Conservation (phyloP, 2,329 filamentous ascomycete species). For the Diaporthe citrichinensis region DNA sequence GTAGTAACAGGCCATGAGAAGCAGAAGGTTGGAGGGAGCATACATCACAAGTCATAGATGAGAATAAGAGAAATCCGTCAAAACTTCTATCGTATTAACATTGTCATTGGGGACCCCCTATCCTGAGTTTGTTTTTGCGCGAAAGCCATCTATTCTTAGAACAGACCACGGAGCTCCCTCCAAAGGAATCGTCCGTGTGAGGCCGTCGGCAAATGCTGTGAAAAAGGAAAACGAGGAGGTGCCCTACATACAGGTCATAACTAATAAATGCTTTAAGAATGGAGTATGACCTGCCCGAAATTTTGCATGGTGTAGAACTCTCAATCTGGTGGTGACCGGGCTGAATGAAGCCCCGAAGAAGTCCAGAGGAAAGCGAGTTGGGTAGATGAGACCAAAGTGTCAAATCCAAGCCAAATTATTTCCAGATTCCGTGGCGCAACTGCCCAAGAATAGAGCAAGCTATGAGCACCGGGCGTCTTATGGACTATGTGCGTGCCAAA, state of each 20-base stretch:
- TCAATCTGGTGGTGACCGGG: slow-evolving; percentile 1
- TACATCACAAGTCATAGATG: neutral
- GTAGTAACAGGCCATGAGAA: neutral
- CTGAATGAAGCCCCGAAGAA: neutral
- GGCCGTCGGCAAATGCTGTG: slow-evolving; percentile 4
- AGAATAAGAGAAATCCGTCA: neutral
- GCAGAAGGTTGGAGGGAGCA: neutral
- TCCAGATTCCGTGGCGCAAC: neutral
- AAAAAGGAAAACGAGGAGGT: neutral
- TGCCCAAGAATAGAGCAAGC: slow-evolving; percentile 22
- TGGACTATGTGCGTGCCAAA: slow-evolving; percentile 8
- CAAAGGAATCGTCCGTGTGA: slow-evolving; percentile 29
- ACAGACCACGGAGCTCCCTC: slow-evolving; percentile 29
- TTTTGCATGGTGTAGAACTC: slow-evolving; percentile 29
- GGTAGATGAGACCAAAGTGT: slow-evolving; percentile 33
- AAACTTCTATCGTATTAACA: slow-evolving; percentile 33
- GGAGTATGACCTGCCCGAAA: slow-evolving; percentile 39
- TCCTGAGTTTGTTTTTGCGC: slow-evolving; percentile 23
- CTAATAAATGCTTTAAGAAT: slow-evolving; percentile 39
- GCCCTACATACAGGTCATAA: slow-evolving; percentile 38
- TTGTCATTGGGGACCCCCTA: slow-evolving; percentile 25
- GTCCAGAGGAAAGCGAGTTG: slow-evolving; percentile 15
- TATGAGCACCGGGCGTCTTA: neutral
- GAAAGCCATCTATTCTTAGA: slow-evolving; percentile 32
- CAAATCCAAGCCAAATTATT: slow-evolving; percentile 28